phyloP scores from a whole-genome alignment of 2,329 filamentous ascomycete species.

The Teratosphaeria destructans region DNA sequence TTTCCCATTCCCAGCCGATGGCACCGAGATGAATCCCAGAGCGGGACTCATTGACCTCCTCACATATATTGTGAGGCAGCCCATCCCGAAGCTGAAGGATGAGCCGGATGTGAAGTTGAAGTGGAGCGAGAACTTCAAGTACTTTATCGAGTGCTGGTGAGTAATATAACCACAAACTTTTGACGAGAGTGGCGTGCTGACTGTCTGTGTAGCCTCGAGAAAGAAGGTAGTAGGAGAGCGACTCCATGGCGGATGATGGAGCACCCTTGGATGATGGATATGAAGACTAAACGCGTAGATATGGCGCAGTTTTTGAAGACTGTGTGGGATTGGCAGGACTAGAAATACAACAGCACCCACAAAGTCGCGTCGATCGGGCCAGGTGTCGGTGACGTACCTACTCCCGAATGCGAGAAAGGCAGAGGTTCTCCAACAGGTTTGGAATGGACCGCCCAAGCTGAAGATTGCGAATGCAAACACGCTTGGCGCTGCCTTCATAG shows the following conservation, averaged over 20 bases:
- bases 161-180: constrained; percentile 29
- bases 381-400: neutral
- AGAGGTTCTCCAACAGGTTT: neutral
- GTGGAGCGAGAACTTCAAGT: constrained; percentile 97
- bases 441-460: neutral
- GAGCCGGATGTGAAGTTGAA: constrained; percentile 67
- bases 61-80: constrained; percentile 94
- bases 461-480: no score
- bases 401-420: neutral
- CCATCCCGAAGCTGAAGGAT: constrained; percentile 90
- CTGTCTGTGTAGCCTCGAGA: constrained; percentile 61
- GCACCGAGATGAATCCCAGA: constrained; percentile 86
- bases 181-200: neutral
- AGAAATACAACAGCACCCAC: neutral
- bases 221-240: constrained; percentile 74
- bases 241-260: constrained; percentile 98
- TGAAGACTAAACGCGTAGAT: constrained; percentile 91
- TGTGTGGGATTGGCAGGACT: constrained; percentile 93
- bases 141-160: constrained; percentile 98
- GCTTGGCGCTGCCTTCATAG: neutral
- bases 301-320: constrained; percentile 90
- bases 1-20: constrained; percentile 95
- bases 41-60: constrained; percentile 89
- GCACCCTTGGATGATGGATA: constrained; percentile 97
- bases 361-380: neutral